A percentile compares a stretch with the other conserved stretches of the same genome.
Conservation (phyloP, 805 yeast species). For the Pichia deserticola region DNA sequence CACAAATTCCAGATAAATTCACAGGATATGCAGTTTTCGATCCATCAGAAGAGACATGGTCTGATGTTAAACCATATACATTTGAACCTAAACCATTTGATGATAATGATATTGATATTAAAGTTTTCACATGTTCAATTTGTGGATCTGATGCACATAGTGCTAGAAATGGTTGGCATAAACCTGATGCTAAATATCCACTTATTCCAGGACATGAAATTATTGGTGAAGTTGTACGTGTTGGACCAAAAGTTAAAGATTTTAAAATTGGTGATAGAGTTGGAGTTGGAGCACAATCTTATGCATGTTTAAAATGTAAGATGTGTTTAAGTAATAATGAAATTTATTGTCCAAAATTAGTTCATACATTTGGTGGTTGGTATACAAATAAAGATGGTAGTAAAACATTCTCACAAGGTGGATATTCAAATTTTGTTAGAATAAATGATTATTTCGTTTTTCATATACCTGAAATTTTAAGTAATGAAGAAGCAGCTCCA, state of each 20-base stretch:
- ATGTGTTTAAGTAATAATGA: constrained; percentile 51
- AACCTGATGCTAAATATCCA: constrained; percentile 25
- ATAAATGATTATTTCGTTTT: constrained; percentile 57
- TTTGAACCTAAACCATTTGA: constrained; percentile 32
- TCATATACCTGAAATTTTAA: constrained; percentile 51
- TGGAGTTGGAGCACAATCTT: constrained; percentile 69
- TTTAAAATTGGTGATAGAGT: constrained; percentile 66
- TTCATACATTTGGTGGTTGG: constrained; percentile 30
- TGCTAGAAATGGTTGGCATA: constrained; percentile 42
- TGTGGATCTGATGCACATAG: constrained; percentile 57
- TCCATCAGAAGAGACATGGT: constrained; percentile 26
- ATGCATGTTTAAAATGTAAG: constrained; percentile 51
- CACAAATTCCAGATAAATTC: constrained; percentile 28
- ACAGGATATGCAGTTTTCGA: constrained; percentile 33
- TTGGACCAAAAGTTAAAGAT: constrained; percentile 49
- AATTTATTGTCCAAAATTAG: constrained; percentile 29
- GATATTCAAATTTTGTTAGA: constrained; percentile 60
- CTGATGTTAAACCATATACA: constrained; percentile 22
- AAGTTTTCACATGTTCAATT: constrained; percentile 40
- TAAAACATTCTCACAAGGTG: constrained; percentile 45
- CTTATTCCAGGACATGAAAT: constrained; percentile 57
- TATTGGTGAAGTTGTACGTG: constrained; percentile 48
- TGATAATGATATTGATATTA: constrained; percentile 37
- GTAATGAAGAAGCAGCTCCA: constrained; percentile 56
- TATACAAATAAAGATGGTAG: constrained; percentile 25